phyloP scores from a whole-genome alignment of 1,284 basidiomycete genomes.

The Trametes versicolor region DNA sequence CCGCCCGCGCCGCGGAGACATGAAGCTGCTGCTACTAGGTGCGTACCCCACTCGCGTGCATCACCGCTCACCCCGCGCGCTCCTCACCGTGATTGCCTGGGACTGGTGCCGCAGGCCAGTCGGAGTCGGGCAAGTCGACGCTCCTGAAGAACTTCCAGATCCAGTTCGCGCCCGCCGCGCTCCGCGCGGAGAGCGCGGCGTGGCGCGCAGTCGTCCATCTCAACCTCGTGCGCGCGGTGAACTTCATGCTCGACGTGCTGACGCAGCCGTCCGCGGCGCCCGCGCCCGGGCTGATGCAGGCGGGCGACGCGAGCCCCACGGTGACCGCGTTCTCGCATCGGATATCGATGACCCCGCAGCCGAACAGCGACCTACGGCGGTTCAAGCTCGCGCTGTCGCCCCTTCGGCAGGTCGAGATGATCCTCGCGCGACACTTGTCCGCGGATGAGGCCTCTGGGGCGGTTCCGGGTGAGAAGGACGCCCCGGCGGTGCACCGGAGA shows the following conservation, averaged over 20 bases:
- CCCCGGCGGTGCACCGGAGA: slow-evolving; percentile 13
- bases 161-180: slow-evolving; percentile 64
- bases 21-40: slow-evolving; percentile 67
- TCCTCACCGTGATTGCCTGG: too few relatives aligned
- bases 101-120: slow-evolving; percentile 57
- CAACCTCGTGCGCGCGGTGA: slow-evolving; percentile 67
- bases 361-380: slow-evolving; percentile 50
- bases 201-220: slow-evolving; percentile 71
- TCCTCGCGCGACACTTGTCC: slow-evolving; percentile 46
- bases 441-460: slow-evolving; percentile 31
- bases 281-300: background rate
- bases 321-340: slow-evolving; percentile 12
- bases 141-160: slow-evolving; percentile 72
- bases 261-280: slow-evolving; percentile 17
- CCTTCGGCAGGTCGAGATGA: slow-evolving; percentile 61
- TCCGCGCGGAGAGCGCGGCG: slow-evolving; percentile 60
- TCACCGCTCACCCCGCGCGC: background rate
- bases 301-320: slow-evolving; percentile 24
- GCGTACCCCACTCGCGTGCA: slow-evolving; percentile 34
- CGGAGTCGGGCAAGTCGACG: slow-evolving; percentile 72
- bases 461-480: background rate
- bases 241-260: slow-evolving; percentile 62
- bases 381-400: slow-evolving; percentile 60
- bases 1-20: slow-evolving; percentile 49
- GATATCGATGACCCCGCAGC: slow-evolving; percentile 25